Evolutionary conservation across 2,329 filamentous ascomycete genomes (phyloP).

Genomic region (Alternaria hordeiaustralica): DNA sequence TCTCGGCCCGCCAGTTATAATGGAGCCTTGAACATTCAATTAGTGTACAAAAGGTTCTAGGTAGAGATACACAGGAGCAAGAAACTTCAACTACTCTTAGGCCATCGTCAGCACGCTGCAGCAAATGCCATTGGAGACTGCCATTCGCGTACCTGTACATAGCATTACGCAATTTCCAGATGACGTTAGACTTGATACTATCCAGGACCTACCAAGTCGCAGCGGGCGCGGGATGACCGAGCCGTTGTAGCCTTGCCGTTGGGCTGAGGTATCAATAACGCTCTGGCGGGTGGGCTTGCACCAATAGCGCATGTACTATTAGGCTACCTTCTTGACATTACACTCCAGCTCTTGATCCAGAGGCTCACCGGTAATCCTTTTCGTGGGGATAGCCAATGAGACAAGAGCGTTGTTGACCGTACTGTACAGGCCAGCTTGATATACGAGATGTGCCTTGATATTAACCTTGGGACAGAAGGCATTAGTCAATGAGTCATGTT

Average conservation of each 20-base stretch:
- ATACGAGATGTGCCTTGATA: neutral
- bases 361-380: neutral
- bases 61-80: neutral
- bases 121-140: neutral
- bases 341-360: neutral
- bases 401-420: neutral
- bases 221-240: constrained; percentile 34
- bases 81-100: neutral
- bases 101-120: neutral
- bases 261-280: constrained; percentile 20
- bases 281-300: constrained; percentile 1
- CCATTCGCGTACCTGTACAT: neutral
- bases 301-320: constrained; percentile 6
- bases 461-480: neutral
- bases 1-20: neutral
- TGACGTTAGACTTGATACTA: too few species aligned
- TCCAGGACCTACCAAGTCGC: too few species aligned
- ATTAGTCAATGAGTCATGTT: neutral
- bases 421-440: neutral
- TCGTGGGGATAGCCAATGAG: neutral
- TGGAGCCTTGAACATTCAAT: neutral
- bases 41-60: neutral
- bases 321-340: constrained; percentile 16
- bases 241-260: constrained; percentile 22
- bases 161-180: neutral